A percentile compares a stretch with the other conserved stretches of the same genome.
Conservation (phyloP, 2,329 filamentous ascomycete species). For the Clonostachys solani region DNA sequence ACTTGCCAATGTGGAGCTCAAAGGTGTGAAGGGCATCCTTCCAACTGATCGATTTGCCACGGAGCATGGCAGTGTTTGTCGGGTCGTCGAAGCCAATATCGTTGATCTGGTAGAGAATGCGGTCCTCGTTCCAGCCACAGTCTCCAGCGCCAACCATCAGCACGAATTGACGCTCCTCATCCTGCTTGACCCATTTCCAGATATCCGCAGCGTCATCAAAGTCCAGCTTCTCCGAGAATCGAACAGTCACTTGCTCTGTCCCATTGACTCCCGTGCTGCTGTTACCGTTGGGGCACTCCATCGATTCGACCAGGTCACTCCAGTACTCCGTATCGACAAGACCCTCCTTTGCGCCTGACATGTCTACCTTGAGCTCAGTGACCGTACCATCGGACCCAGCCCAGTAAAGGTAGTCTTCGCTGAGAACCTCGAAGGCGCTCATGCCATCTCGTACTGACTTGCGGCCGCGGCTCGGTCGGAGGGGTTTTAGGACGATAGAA, state of each 20-base stretch:
- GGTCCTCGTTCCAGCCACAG: constrained; percentile 1
- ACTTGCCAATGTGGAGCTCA: neutral
- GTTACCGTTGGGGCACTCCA: neutral
- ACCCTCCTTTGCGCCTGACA: neutral
- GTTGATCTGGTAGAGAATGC: neutral
- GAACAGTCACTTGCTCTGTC: neutral
- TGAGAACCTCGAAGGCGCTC: neutral
- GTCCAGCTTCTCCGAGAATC: neutral
- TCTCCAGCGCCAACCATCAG: constrained; percentile 1
- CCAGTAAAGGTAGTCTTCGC: neutral
- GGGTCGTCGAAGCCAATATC: neutral
- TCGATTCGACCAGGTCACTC: constrained; percentile 1
- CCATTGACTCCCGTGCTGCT: neutral
- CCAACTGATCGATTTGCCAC: neutral
- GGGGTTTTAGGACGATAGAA: no score
- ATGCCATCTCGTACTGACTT: neutral
- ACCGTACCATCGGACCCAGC: neutral
- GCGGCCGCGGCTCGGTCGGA: no score
- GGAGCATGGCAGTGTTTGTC: neutral
- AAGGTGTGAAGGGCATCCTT: constrained; percentile 1
- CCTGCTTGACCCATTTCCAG: constrained; percentile 1
- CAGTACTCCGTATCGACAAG: neutral
- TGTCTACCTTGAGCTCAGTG: neutral
- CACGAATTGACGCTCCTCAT: neutral
- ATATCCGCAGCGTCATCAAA: neutral